Conservation (phyloP, 1,139 yeast genomes). For the Suhomyces anneliseae region DNA sequence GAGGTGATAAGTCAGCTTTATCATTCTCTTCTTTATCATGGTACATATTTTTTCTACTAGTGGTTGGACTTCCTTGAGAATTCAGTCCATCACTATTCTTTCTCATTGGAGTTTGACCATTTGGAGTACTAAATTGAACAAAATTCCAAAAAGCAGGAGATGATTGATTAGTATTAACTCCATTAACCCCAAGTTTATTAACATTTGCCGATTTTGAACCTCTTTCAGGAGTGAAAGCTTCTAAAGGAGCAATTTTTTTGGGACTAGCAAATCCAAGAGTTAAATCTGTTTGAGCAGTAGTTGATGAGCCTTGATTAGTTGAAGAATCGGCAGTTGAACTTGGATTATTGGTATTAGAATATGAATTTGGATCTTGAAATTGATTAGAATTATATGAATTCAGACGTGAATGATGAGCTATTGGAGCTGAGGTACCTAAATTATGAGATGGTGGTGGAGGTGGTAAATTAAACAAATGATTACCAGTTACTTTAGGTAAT, state of each 20-base stretch:
- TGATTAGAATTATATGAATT: constrained; percentile 23
- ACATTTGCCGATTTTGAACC: constrained; percentile 44
- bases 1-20: constrained; percentile 19
- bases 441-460: constrained; percentile 31
- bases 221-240: constrained; percentile 82
- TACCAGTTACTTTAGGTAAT: constrained; percentile 34
- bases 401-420: constrained; percentile 28
- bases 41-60: constrained; percentile 23
- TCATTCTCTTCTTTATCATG: constrained; percentile 13
- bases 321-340: constrained; percentile 13
- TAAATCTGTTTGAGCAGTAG: constrained; percentile 31
- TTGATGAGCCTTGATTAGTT: constrained; percentile 13
- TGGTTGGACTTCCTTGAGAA: constrained; percentile 43
- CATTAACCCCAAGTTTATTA: constrained; percentile 16
- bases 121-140: constrained; percentile 73
- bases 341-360: constrained; percentile 5
- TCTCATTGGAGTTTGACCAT: constrained; percentile 47
- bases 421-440: constrained; percentile 13
- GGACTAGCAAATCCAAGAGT: constrained; percentile 48
- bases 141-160: constrained; percentile 81
- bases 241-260: constrained; percentile 63
- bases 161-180: constrained; percentile 38
- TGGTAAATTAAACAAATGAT: constrained; percentile 34
- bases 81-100: constrained; percentile 41
- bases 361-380: constrained; percentile 10